Evolutionary conservation across 768 basidiomycete species (phyloP).

Genomic region (Mycena belliarum): DNA sequence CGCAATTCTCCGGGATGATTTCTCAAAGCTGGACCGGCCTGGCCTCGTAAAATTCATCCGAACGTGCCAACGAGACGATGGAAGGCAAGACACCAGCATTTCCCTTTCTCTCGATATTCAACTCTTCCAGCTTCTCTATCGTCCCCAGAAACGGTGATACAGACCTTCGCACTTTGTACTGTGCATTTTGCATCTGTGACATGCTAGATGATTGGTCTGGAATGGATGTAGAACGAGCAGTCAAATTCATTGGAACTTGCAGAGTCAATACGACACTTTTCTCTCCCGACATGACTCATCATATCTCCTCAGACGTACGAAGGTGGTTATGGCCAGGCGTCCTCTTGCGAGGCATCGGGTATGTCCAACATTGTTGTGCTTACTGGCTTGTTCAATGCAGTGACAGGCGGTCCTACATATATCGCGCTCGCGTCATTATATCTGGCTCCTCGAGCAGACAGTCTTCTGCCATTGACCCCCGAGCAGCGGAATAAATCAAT

Average conservation of each 20-base stretch:
- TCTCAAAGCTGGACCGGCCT: conserved; percentile 63
- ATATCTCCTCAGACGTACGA: conserved; percentile 70
- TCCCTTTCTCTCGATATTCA: not conserved
- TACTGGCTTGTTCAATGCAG: not conserved
- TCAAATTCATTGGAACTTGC: conserved; percentile 69
- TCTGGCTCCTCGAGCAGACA: conserved; percentile 40
- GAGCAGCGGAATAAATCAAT: conserved; percentile 56
- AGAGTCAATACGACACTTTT: conserved; percentile 49
- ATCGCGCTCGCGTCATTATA: conserved; percentile 80
- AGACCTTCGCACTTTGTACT: conserved; percentile 84
- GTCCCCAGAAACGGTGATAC: conserved; percentile 68
- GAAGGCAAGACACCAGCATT: conserved; percentile 66
- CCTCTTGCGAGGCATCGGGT: conserved; percentile 87
- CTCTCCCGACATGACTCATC: not conserved
- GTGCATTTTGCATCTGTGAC: conserved; percentile 79
- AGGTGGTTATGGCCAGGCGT: conserved; percentile 87
- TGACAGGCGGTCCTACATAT: conserved; percentile 88
- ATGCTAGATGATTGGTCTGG: conserved; percentile 83
- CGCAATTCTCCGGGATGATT: conserved; percentile 85
- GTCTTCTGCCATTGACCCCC: conserved; percentile 30
- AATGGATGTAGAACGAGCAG: conserved; percentile 60
- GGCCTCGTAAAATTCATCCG: conserved; percentile 70
- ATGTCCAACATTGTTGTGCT: conserved; percentile 11
- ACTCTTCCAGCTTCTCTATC: conserved; percentile 61
- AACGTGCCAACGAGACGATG: conserved; percentile 75